A percentile compares a stretch with the other conserved stretches of the same genome.
Evolutionary conservation across 768 basidiomycete species (phyloP).

Genomic region (Suillus discolor): DNA sequence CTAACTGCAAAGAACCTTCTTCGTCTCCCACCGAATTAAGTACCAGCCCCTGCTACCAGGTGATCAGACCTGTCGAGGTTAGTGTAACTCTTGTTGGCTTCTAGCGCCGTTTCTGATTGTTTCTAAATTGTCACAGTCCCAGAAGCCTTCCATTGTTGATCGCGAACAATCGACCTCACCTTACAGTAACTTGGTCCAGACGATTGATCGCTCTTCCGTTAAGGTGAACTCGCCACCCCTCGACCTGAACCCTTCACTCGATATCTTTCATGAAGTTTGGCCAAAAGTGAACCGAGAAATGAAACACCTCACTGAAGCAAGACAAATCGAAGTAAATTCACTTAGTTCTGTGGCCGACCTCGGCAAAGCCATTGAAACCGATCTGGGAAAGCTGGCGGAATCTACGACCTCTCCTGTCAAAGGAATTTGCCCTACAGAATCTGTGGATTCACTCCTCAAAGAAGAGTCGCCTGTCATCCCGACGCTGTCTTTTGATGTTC

Average conservation of each 20-base stretch:
- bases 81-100: neutral
- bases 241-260: slow-evolving; percentile 14
- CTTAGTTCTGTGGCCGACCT: neutral
- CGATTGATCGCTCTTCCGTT: slow-evolving; percentile 7
- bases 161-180: neutral
- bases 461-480: slow-evolving; percentile 33
- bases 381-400: slow-evolving; percentile 3
- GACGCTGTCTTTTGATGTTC: slow-evolving; percentile 16
- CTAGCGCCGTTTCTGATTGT: neutral
- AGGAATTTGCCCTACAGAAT: slow-evolving; percentile 26
- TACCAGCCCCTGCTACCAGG: too few relatives aligned
- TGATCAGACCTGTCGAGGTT: slow-evolving; percentile 9
- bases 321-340: slow-evolving; percentile 4
- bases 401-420: slow-evolving; percentile 27
- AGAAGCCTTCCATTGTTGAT: neutral
- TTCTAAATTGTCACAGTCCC: neutral
- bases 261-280: slow-evolving; percentile 33
- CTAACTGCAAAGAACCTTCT: neutral
- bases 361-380: neutral
- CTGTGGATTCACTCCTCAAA: slow-evolving; percentile 27
- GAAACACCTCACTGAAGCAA: slow-evolving; percentile 30
- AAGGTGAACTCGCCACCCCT: slow-evolving; percentile 21
- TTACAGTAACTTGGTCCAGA: neutral
- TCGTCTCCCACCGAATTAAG: neutral
- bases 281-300: slow-evolving; percentile 41